phyloP scores from a whole-genome alignment of 495 filamentous ascomycete species.

The Pseudevernia furfuracea region DNA sequence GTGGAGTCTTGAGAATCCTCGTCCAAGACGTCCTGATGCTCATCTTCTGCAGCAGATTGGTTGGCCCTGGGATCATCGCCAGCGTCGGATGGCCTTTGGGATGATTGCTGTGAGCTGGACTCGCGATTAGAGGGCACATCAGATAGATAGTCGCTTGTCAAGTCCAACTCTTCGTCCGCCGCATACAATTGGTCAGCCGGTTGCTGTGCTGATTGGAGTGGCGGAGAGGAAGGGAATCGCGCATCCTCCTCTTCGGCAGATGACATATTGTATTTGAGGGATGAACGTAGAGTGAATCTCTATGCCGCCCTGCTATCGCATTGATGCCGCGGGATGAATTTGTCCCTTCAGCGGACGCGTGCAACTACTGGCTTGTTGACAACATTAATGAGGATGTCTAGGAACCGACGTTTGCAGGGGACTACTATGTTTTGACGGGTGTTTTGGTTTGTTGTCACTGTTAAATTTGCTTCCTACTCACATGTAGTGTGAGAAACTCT shows the following conservation, averaged over 20 bases:
- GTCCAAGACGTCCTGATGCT: background rate
- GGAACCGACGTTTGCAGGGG: too few species aligned
- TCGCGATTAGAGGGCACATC: background rate
- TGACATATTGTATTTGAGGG: constrained; percentile 1
- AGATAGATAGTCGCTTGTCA: background rate
- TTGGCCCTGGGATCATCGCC: background rate
- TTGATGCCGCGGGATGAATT: too few species aligned
- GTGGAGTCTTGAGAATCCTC: background rate
- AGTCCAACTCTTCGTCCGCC: background rate
- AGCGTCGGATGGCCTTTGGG: background rate
- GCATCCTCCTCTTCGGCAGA: background rate
- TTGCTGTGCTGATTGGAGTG: constrained; percentile 7
- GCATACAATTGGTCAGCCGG: background rate
- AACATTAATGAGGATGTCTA: too few species aligned
- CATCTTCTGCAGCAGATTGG: background rate
- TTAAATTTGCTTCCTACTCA: too few species aligned
- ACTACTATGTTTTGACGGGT: too few species aligned
- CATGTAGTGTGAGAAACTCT: too few species aligned
- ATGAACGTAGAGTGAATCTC: too few species aligned
- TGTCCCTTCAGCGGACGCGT: too few species aligned
- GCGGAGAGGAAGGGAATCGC: background rate
- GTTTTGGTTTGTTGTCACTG: too few species aligned
- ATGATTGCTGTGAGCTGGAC: background rate
- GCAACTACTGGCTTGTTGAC: too few species aligned
- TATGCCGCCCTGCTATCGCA: too few species aligned